Evolutionary conservation across 164 flowering plant species (phyloP).

Genomic region (Magnolia changhungtana): DNA sequence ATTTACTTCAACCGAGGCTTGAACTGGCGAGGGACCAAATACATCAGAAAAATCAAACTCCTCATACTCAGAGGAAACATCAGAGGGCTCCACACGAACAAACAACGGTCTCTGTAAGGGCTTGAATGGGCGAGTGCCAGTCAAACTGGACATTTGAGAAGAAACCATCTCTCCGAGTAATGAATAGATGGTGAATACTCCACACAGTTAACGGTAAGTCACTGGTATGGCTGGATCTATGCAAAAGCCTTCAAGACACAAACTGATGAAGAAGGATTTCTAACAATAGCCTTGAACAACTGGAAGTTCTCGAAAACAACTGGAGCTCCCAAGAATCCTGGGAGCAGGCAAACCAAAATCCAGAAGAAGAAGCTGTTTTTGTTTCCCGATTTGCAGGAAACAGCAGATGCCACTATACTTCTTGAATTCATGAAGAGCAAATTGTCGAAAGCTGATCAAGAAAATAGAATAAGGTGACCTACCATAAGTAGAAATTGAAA

Average conservation of each 20-base stretch:
- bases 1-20: conserved; percentile 30
- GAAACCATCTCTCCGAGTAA: conserved; percentile 51
- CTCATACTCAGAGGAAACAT: conserved; percentile 34
- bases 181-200: not conserved
- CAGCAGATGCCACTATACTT: conserved; percentile 52
- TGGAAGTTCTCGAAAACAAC: conserved; percentile 46
- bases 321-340: conserved; percentile 57
- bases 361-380: conserved; percentile 59
- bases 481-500: not conserved
- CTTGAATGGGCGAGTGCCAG: conserved; percentile 15
- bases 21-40: conserved; percentile 71
- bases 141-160: conserved; percentile 39
- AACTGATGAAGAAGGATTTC: conserved; percentile 43
- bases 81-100: conserved; percentile 38
- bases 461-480: not conserved
- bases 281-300: conserved; percentile 57
- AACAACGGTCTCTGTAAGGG: conserved; percentile 33
- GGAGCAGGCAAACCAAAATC: conserved; percentile 63
- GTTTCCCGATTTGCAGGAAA: conserved; percentile 92
- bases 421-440: conserved; percentile 78
- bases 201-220: conserved; percentile 5
- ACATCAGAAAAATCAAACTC: conserved; percentile 88
- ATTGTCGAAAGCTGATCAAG: conserved; percentile 37
- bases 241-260: conserved; percentile 14
- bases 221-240: conserved; percentile 19